Percentiles rank a stretch among this genome's conserved stretches.
These are phyloP conservation scores for Angomonas ambiguus DNA, from an alignment of 208 protist species.

Conservation along the genomic window DNA sequence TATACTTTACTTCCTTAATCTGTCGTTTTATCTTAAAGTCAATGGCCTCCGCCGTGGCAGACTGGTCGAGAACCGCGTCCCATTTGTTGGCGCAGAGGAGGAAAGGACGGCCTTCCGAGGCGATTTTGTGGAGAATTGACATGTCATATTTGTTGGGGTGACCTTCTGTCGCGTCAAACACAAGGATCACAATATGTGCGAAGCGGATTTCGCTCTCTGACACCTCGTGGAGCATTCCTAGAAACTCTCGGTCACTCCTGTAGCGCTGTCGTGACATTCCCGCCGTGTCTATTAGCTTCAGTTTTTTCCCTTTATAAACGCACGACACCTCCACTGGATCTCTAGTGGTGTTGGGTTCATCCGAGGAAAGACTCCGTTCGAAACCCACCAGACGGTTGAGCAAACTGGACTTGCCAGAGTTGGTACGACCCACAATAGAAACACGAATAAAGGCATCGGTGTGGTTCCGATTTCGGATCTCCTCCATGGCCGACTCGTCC, in stretches of 20 bases:
- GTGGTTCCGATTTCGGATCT: slow-evolving; percentile 81
- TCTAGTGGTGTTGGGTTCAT: slow-evolving; percentile 86
- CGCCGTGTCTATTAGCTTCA: slow-evolving; percentile 89
- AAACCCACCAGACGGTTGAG: slow-evolving; percentile 92
- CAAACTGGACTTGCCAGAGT: slow-evolving; percentile 92
- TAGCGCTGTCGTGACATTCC: slow-evolving; percentile 71
- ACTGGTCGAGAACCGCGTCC: slow-evolving; percentile 87
- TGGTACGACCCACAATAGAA: slow-evolving; percentile 89
- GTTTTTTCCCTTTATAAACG: slow-evolving; percentile 83
- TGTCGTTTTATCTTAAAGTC: slow-evolving; percentile 92
- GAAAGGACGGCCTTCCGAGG: slow-evolving; percentile 82
- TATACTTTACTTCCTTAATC: slow-evolving; percentile 87
- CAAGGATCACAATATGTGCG: slow-evolving; percentile 84
- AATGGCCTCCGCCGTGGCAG: slow-evolving; percentile 85
- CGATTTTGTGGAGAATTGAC: slow-evolving; percentile 80
- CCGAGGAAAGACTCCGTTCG: slow-evolving; percentile 77
- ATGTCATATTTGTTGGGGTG: slow-evolving; percentile 92
- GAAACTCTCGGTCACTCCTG: slow-evolving; percentile 76
- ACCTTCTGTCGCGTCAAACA: slow-evolving; percentile 90
- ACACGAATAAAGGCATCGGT: slow-evolving; percentile 84
- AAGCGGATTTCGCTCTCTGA: slow-evolving; percentile 78
- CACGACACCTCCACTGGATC: slow-evolving; percentile 88
- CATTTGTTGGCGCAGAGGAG: slow-evolving; percentile 91
- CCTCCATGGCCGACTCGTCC: slow-evolving; percentile 83
- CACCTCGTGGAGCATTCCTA: slow-evolving; percentile 75